phyloP scores from a whole-genome alignment of 768 basidiomycete genomes.

The Leccinum subtestaceum region DNA sequence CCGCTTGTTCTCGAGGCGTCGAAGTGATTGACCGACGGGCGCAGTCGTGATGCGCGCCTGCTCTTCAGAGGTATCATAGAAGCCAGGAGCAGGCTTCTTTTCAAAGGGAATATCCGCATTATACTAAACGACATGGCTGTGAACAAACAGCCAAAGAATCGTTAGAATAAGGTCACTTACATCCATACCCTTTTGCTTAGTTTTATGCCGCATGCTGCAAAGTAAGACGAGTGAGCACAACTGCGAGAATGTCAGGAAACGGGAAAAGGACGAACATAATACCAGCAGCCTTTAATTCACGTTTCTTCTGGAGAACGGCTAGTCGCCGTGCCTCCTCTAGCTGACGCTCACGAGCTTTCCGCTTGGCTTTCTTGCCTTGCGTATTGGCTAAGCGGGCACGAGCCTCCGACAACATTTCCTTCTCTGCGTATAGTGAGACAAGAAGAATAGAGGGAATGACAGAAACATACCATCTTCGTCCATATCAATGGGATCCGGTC shows the following conservation, averaged over 20 bases:
- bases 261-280: slow-evolving; percentile 67
- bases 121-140: slow-evolving; percentile 52
- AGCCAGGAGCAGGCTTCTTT: slow-evolving; percentile 92
- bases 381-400: slow-evolving; percentile 97
- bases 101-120: slow-evolving; percentile 99
- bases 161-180: slow-evolving; percentile 43
- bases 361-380: slow-evolving; percentile 98
- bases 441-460: not conserved
- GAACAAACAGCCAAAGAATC: not conserved
- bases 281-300: slow-evolving; percentile 96
- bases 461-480: slow-evolving; percentile 87
- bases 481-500: slow-evolving; percentile 99
- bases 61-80: slow-evolving; percentile 96
- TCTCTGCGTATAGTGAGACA: slow-evolving; percentile 53
- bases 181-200: slow-evolving; percentile 98
- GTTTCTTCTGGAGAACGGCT: slow-evolving; percentile 95
- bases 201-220: slow-evolving; percentile 83
- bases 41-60: slow-evolving; percentile 83
- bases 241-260: not conserved
- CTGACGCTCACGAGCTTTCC: slow-evolving; percentile 96
- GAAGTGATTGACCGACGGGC: slow-evolving; percentile 86
- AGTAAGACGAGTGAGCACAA: slow-evolving; percentile 2
- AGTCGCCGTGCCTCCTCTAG: slow-evolving; percentile 93
- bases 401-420: slow-evolving; percentile 99
- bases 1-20: slow-evolving; percentile 93